Evolutionary conservation across 164 flowering plant species (phyloP).

Genomic region (Berberis vulgaris): DNA sequence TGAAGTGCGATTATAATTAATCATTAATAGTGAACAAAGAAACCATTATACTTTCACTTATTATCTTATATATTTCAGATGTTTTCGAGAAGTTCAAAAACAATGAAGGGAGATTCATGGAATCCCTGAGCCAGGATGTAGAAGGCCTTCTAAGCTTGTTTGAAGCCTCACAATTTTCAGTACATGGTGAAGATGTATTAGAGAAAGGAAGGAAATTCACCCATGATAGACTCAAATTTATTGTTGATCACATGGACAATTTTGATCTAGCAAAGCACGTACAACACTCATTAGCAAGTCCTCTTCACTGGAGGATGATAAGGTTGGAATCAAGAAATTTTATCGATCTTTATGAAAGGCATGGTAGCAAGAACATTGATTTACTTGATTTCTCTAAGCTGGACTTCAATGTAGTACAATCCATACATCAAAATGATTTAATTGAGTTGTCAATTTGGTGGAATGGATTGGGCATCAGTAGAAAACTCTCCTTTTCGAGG

Average conservation of each 20-base stretch:
- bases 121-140: too few species aligned
- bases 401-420: conserved; percentile 24
- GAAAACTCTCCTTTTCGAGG: conserved; percentile 16
- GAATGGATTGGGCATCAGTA: conserved; percentile 10
- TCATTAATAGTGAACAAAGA: too few species aligned
- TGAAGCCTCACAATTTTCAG: too few species aligned
- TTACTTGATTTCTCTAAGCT: conserved; percentile 22
- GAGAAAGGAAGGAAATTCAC: too few species aligned
- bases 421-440: conserved; percentile 16
- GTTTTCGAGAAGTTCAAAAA: too few species aligned
- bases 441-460: conserved; percentile 23
- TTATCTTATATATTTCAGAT: too few species aligned
- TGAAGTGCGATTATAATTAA: too few species aligned
- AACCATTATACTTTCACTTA: too few species aligned
- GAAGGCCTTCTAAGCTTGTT: too few species aligned
- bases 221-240: too few species aligned
- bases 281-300: conserved; percentile 12
- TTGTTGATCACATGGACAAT: neutral
- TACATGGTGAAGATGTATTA: too few species aligned
- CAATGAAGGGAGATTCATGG: too few species aligned
- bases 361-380: neutral
- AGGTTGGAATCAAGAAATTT: conserved; percentile 16
- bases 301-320: conserved; percentile 20
- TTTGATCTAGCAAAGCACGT: neutral
- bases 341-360: conserved; percentile 12